Conservation (phyloP, 139 green algal genomes). For the Eudorina sp. region DNA sequence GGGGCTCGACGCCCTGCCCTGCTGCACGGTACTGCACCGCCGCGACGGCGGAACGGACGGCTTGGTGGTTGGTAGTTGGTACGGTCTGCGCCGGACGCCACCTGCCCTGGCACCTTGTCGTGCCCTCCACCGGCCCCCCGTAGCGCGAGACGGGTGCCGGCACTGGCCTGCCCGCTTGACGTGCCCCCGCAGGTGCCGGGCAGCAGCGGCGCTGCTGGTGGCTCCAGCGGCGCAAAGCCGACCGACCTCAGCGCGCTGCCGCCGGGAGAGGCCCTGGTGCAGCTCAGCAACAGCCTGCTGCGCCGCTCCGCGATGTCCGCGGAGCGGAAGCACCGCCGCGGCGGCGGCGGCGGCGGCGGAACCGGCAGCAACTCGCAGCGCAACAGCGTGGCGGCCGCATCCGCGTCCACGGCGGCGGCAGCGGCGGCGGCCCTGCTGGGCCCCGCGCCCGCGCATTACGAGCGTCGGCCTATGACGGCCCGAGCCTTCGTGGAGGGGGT, state of each 20-base stretch:
- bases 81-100: too few species aligned
- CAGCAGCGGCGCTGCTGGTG: neutral
- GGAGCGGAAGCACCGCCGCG: neutral
- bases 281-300: conserved; percentile 24
- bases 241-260: neutral
- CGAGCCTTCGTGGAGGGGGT: conserved; percentile 43
- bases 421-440: neutral
- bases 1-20: too few species aligned
- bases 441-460: conserved; percentile 1
- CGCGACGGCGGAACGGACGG: too few species aligned
- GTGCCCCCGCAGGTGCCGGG: neutral
- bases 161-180: neutral
- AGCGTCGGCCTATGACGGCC: conserved; percentile 40
- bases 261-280: neutral
- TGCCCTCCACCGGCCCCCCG: too few species aligned
- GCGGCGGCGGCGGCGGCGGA: neutral
- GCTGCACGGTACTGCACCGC: too few species aligned
- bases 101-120: too few species aligned
- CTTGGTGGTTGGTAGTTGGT: too few species aligned
- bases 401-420: neutral
- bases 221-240: neutral
- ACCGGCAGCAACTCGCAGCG: too few species aligned
- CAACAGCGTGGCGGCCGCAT: neutral
- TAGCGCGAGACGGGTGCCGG: too few species aligned
- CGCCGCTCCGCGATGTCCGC: neutral